Evolutionary conservation across 352 stramenopile genomes (phyloP), one percentile per base, ranked within the genome.

Genomic region (Phytophthora meadii): DNA sequence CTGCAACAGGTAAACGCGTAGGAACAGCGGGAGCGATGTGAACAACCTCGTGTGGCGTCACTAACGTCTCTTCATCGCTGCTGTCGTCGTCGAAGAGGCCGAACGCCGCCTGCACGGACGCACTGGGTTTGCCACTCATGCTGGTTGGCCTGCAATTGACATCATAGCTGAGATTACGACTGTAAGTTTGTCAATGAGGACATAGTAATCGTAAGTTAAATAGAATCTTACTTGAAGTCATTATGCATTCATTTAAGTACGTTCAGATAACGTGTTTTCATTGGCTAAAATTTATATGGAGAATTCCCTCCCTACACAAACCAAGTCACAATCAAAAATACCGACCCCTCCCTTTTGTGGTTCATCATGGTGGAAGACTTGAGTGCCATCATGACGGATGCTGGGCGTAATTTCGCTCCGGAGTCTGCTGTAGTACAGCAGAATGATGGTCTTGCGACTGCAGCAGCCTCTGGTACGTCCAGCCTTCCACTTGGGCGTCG

Each of bases 1-100:
- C 50, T 17, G n/a, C 25, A 25, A n/a, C 44, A n/a, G 17, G 3
- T 45, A 49, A 15, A 0, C 60, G 17, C 8, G 51, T 40, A 30
- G 67, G 22, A 28, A 49, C 40, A 1, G 53, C 25, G 6, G 61
- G 46, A 3, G 57, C 51, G 24, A 76, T 69, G 25, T 65, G 49
- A 8, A 78, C 55, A 3, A 69, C 28, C 40, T 65, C 66, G 10
- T 72, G 79, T 48, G 72, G 49, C 27, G 54, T 30, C 2, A 72
- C 65, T 15, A 63, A 7, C 2, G 53, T 37, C 49, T 81, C 65
- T 30, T 92, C 77, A 37, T 92, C 84, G 64, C 81, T 90, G 75
- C 76, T 89, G 67, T 92, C 83, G 70, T 90, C 84, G 70, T 94
- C 86, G 58, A 94, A 94, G 77, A 94, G 82, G 52, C 76, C 81